These are phyloP conservation scores for Diutina ranongensis DNA, from an alignment of 1,139 yeast genomes.

Conservation along the genomic window DNA sequence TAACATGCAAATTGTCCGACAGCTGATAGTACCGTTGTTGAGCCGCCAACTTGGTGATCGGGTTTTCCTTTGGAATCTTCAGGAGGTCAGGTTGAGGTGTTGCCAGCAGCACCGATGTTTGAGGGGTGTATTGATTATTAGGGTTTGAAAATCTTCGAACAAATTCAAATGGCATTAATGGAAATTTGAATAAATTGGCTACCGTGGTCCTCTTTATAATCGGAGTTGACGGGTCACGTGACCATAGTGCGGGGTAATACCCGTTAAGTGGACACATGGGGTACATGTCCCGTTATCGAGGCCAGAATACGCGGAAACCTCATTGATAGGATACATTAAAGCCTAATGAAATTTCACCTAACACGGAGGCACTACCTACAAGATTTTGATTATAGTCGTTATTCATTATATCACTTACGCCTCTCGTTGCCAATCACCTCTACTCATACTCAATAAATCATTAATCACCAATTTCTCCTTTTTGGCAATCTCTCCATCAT, in stretches of 20 bases:
- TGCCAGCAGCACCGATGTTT: neutral
- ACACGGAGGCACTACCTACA: no score
- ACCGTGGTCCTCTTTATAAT: no score
- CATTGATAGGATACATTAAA: no score
- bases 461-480: constrained; percentile 5
- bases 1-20: constrained; percentile 2
- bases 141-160: constrained; percentile 1
- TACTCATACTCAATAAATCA: constrained; percentile 5
- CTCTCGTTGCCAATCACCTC: constrained; percentile 1
- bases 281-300: no score
- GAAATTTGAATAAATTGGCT: no score
- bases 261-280: neutral
- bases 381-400: neutral
- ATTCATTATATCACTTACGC: neutral
- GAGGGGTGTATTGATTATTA: neutral
- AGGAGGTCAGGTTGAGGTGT: neutral
- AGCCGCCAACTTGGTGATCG: neutral
- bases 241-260: neutral
- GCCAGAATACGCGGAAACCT: no score
- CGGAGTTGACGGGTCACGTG: no score
- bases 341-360: no score
- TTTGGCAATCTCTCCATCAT: constrained; percentile 2
- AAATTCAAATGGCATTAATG: constrained; percentile 1
- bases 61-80: constrained; percentile 2
- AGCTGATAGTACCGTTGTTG: neutral